phyloP scores from a whole-genome alignment of 495 filamentous ascomycete genomes.

The Xylaria sp. region DNA sequence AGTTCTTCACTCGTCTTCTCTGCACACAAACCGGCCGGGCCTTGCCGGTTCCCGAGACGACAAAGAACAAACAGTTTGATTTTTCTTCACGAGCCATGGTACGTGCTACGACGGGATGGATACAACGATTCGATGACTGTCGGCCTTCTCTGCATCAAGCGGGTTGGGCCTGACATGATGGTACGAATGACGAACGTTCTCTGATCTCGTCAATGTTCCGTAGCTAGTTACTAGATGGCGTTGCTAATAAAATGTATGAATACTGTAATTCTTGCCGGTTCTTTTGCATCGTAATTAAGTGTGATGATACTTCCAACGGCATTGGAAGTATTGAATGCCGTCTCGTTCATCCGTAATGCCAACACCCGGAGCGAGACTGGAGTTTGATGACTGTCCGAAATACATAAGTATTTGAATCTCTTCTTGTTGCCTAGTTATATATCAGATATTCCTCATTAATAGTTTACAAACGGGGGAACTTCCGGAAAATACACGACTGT shows the following conservation, averaged over 20 bases:
- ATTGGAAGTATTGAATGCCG: background rate
- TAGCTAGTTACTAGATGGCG: background rate
- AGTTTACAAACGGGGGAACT: background rate
- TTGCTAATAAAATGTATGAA: background rate
- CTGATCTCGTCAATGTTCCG: background rate
- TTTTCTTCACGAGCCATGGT: background rate
- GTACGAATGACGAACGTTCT: background rate
- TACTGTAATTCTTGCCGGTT: background rate
- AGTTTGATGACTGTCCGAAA: background rate
- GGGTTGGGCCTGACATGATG: background rate
- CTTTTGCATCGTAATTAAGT: background rate
- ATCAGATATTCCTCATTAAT: background rate
- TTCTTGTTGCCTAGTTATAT: background rate
- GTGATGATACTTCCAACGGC: background rate
- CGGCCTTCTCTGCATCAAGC: slow-evolving; percentile 5
- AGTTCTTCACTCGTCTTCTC: background rate
- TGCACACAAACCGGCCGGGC: background rate
- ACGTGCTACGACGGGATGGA: background rate
- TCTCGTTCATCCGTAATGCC: background rate
- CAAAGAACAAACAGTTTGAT: background rate
- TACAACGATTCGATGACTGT: background rate
- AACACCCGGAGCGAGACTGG: background rate
- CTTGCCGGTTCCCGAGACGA: background rate
- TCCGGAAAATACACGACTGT: background rate
- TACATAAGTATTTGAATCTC: no score